Evolutionary conservation across 73 alveolate species (phyloP).

Genomic region (Tetrahymena elliotti): DNA sequence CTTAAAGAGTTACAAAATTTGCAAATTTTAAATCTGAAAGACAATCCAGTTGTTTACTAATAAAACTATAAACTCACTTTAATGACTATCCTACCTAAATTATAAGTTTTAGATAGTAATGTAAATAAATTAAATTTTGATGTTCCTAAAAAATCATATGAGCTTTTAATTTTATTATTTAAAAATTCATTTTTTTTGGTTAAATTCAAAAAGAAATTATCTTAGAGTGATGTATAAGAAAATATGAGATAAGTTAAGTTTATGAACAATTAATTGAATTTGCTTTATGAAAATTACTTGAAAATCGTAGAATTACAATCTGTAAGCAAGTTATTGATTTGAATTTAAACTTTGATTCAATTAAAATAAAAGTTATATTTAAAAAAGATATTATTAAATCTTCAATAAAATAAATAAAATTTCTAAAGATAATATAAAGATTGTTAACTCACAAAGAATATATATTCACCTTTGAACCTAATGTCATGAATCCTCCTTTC

Average conservation of each 20-base stretch:
- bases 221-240: neutral
- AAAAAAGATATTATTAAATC: neutral
- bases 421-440: neutral
- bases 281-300: neutral
- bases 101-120: neutral
- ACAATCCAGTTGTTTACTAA: neutral
- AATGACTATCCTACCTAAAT: neutral
- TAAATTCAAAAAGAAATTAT: neutral
- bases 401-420: neutral
- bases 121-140: neutral
- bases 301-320: neutral
- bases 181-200: too few species aligned
- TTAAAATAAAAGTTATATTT: neutral
- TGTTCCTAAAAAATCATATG: too few species aligned
- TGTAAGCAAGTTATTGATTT: neutral
- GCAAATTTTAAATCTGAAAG: neutral
- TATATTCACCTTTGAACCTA: neutral
- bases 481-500: neutral
- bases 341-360: too few species aligned
- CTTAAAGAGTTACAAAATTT: neutral
- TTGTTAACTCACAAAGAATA: neutral
- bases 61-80: neutral
- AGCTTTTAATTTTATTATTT: too few species aligned
- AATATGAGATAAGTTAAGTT: neutral
- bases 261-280: neutral